Percentiles rank a stretch among this genome's conserved stretches.
phyloP scores from a whole-genome alignment of 2,329 filamentous ascomycete species.

The Colletotrichum phormii region DNA sequence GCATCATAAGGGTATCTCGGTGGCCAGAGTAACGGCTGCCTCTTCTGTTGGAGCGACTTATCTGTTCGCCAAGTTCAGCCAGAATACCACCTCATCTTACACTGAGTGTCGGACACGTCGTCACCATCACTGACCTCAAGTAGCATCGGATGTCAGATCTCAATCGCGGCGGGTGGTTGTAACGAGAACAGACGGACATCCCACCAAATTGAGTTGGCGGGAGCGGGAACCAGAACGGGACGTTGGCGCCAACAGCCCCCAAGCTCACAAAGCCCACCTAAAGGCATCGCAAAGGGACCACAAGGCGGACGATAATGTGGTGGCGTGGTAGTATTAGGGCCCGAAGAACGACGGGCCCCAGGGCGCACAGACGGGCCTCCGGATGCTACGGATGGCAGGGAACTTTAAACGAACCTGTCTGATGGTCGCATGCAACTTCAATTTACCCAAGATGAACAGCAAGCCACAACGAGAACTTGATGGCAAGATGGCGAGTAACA shows the following conservation, averaged over 20 bases:
- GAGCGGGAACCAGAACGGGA: conserved; percentile 5
- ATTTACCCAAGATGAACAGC: conserved; percentile 19
- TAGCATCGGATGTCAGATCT: conserved; percentile 7
- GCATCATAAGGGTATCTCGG: background rate
- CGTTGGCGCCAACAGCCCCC: conserved; percentile 5
- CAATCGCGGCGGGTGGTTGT: background rate
- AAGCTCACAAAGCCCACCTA: background rate
- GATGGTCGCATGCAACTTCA: background rate
- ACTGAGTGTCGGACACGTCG: background rate
- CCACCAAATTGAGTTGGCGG: background rate
- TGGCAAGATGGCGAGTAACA: background rate
- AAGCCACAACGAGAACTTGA: background rate
- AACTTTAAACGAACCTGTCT: conserved; percentile 19
- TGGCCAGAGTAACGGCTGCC: background rate
- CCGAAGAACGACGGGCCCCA: background rate
- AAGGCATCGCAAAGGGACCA: background rate
- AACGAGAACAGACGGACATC: conserved; percentile 1
- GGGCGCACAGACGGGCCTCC: conserved; percentile 17
- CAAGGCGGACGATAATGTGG: background rate
- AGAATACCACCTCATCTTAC: background rate
- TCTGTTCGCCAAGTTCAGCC: background rate
- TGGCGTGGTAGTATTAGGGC: background rate
- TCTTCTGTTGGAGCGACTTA: background rate
- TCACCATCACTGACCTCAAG: background rate
- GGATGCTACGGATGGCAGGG: conserved; percentile 10